Conservation (phyloP, 441 rosid species). For the Pelargonium hybrid region DNA sequence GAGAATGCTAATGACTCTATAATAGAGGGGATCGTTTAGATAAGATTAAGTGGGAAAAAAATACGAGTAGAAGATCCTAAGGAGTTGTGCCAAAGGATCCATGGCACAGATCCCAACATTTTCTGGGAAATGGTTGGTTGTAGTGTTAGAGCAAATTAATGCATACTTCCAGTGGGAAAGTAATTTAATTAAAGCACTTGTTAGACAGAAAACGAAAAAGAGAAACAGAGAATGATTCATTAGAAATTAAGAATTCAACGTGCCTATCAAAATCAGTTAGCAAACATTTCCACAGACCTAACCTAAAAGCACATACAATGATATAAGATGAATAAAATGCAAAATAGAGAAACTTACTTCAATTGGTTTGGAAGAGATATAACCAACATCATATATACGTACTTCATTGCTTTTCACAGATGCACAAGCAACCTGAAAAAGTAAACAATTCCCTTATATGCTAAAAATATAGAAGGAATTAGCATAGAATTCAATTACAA, state of each 20-base stretch:
- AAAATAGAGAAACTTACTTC: slow-evolving; percentile 38
- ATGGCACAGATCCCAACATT: too few species aligned
- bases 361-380: slow-evolving; percentile 56
- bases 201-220: not conserved
- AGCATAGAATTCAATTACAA: not conserved
- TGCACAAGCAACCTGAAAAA: slow-evolving; percentile 61
- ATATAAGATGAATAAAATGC: slow-evolving; percentile 10
- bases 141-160: not conserved
- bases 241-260: not conserved
- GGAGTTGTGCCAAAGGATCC: not conserved
- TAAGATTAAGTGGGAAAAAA: too few species aligned
- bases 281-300: not conserved
- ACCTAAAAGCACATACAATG: not conserved
- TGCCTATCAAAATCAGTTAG: not conserved
- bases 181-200: not conserved
- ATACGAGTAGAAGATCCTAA: not conserved
- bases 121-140: too few species aligned
- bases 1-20: too few species aligned
- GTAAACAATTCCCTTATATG: slow-evolving; percentile 7
- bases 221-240: not conserved
- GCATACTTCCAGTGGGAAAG: not conserved
- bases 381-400: slow-evolving; percentile 63
- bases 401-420: slow-evolving; percentile 50
- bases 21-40: too few species aligned
- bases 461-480: not conserved